Percentiles rank a stretch among this genome's conserved stretches.
These are phyloP conservation scores for Acanthochlamys bracteata DNA, from an alignment of 106 monocot genomes.

Conservation along the genomic window DNA sequence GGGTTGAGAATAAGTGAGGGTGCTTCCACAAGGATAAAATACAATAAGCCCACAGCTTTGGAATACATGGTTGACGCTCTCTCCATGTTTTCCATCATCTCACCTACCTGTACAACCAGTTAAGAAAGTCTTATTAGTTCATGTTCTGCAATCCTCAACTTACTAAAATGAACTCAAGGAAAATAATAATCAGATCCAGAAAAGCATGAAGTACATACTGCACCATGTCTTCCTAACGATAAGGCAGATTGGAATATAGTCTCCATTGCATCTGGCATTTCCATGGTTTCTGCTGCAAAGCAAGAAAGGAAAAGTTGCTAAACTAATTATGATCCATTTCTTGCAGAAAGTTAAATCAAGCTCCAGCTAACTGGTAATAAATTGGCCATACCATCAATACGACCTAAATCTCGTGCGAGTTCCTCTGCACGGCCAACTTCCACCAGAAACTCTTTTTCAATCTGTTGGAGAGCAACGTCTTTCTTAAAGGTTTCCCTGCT, in stretches of 20 bases:
- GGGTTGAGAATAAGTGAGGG: slow-evolving; percentile 57
- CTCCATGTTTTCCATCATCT: slow-evolving; percentile 65
- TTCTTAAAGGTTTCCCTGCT: slow-evolving; percentile 8
- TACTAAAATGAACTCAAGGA: neutral
- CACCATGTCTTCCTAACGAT: slow-evolving; percentile 63
- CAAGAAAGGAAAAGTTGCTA: neutral
- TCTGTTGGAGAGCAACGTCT: slow-evolving; percentile 30
- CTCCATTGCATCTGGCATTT: slow-evolving; percentile 97
- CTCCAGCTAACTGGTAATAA: neutral
- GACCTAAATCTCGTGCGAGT: slow-evolving; percentile 52
- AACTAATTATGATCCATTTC: neutral
- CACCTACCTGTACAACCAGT: slow-evolving; percentile 51
- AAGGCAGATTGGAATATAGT: slow-evolving; percentile 84
- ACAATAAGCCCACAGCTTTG: slow-evolving; percentile 38
- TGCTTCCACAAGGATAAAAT: slow-evolving; percentile 73
- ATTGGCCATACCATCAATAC: slow-evolving; percentile 45
- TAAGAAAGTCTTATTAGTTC: slow-evolving; percentile 2
- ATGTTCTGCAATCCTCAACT: neutral
- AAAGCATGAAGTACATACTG: slow-evolving; percentile 32
- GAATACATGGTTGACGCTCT: slow-evolving; percentile 45
- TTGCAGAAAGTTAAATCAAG: neutral
- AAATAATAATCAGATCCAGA: neutral
- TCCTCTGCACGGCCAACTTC: slow-evolving; percentile 76
- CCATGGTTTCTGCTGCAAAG: slow-evolving; percentile 48
- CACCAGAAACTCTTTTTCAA: slow-evolving; percentile 72